These are phyloP conservation scores for Persicaria maculosa DNA, from an alignment of 148 eudicot species.

Conservation along the genomic window DNA sequence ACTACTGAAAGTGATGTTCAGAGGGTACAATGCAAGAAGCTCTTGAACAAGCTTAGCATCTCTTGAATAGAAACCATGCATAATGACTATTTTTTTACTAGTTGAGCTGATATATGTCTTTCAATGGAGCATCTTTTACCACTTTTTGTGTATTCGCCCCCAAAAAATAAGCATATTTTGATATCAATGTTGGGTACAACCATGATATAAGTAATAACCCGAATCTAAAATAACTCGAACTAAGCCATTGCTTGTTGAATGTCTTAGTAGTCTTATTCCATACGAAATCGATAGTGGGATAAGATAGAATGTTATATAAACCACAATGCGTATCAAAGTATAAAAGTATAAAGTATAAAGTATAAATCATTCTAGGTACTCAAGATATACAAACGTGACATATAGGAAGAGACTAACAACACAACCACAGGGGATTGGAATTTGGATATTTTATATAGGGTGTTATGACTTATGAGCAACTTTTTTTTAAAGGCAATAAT, in stretches of 20 bases:
- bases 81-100: not conserved
- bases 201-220: too few relatives aligned
- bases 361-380: not conserved
- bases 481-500: too few relatives aligned
- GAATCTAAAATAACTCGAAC: too few relatives aligned
- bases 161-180: not conserved
- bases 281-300: not conserved
- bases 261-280: too few relatives aligned
- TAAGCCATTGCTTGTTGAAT: too few relatives aligned
- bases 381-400: not conserved
- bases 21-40: constrained; percentile 16
- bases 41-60: constrained; percentile 28
- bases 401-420: not conserved
- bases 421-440: too few relatives aligned
- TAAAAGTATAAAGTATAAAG: not conserved
- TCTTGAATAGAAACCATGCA: constrained; percentile 15
- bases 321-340: not conserved
- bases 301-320: not conserved
- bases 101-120: constrained; percentile 17
- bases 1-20: constrained; percentile 22
- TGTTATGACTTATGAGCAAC: too few relatives aligned
- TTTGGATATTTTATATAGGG: too few relatives aligned
- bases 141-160: not conserved
- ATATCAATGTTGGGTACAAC: too few relatives aligned
- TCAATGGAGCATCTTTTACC: constrained; percentile 14